phyloP scores from a whole-genome alignment of 2,329 filamentous ascomycete genomes.

The Xylaria sp. region DNA sequence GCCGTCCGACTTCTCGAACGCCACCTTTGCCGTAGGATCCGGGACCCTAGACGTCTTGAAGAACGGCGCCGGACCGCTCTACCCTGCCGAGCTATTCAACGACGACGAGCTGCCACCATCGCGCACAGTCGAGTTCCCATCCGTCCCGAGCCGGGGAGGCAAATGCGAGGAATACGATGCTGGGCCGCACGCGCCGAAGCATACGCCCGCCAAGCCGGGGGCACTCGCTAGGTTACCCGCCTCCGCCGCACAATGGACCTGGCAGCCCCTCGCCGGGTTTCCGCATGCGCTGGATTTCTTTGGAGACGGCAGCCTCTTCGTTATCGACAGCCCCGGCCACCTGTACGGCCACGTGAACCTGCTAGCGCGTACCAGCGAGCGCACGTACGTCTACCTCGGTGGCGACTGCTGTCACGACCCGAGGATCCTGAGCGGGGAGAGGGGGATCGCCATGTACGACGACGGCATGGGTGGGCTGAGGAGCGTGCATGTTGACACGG shows the following conservation, averaged over 20 bases:
- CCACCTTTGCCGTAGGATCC: conserved; percentile 54
- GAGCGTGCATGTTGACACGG: conserved; percentile 55
- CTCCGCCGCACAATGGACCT: conserved; percentile 35
- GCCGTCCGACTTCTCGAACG: conserved; percentile 51
- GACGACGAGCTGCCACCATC: conserved; percentile 30
- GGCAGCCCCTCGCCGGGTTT: conserved; percentile 48
- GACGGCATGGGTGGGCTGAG: conserved; percentile 46
- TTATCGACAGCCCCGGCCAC: conserved; percentile 55
- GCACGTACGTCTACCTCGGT: conserved; percentile 51
- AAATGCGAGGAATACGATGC: conserved; percentile 12
- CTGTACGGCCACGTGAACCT: conserved; percentile 55
- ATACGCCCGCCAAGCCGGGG: conserved; percentile 21
- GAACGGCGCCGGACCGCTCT: conserved; percentile 34
- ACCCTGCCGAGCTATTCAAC: conserved; percentile 37
- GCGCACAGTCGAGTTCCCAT: conserved; percentile 48
- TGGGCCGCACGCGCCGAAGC: conserved; percentile 12
- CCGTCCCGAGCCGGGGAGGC: conserved; percentile 19
- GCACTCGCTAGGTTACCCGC: conserved; percentile 21
- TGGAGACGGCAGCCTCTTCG: conserved; percentile 48
- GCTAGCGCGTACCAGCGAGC: conserved; percentile 43
- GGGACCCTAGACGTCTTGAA: conserved; percentile 47
- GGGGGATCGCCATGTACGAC: conserved; percentile 53
- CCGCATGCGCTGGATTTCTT: conserved; percentile 50
- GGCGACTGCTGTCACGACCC: conserved; percentile 59
- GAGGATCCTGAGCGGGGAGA: conserved; percentile 53